These are phyloP conservation scores for Phytophthora sp. DNA, from an alignment of 352 stramenopile species.

Conservation along the genomic window DNA sequence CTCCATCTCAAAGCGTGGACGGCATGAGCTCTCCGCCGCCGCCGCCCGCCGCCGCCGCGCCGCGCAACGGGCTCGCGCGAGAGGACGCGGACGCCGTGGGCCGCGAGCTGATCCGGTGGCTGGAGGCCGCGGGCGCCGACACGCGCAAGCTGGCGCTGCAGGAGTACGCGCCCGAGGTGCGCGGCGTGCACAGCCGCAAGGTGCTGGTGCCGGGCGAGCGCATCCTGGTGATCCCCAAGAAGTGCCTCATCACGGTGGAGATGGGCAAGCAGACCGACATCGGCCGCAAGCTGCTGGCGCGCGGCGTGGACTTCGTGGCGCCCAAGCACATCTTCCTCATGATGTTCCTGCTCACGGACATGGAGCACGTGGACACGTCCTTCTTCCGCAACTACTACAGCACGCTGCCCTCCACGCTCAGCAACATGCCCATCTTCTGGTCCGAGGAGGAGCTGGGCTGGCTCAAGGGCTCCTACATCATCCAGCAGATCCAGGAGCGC, in stretches of 20 bases:
- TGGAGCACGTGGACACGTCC: constrained; percentile 87
- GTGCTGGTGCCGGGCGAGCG: constrained; percentile 87
- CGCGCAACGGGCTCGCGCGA: constrained; percentile 10
- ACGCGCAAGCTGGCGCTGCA: constrained; percentile 81
- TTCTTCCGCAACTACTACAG: constrained; percentile 97
- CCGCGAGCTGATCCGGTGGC: constrained; percentile 77
- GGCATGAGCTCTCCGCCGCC: too few relatives aligned
- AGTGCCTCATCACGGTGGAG: constrained; percentile 99
- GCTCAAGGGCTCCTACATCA: constrained; percentile 93
- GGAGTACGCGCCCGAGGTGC: constrained; percentile 93
- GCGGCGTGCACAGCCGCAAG: constrained; percentile 91
- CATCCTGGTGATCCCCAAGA: constrained; percentile 92
- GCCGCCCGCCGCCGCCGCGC: too few relatives aligned
- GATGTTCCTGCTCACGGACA: constrained; percentile 98
- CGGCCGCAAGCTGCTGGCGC: constrained; percentile 92
- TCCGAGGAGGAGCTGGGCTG: constrained; percentile 92
- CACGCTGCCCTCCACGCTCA: constrained; percentile 94
- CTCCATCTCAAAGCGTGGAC: too few relatives aligned
- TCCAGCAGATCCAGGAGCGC: constrained; percentile 96
- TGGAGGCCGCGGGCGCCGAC: constrained; percentile 73
- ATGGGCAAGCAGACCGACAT: constrained; percentile 98
- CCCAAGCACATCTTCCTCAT: constrained; percentile 99
- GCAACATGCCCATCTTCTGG: constrained; percentile 99
- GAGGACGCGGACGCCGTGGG: constrained; percentile 51
- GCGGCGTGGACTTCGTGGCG: constrained; percentile 96